Evolutionary conservation across 179 eudicot genomes (phyloP).

Genomic region (Carnegiea gigantea): DNA sequence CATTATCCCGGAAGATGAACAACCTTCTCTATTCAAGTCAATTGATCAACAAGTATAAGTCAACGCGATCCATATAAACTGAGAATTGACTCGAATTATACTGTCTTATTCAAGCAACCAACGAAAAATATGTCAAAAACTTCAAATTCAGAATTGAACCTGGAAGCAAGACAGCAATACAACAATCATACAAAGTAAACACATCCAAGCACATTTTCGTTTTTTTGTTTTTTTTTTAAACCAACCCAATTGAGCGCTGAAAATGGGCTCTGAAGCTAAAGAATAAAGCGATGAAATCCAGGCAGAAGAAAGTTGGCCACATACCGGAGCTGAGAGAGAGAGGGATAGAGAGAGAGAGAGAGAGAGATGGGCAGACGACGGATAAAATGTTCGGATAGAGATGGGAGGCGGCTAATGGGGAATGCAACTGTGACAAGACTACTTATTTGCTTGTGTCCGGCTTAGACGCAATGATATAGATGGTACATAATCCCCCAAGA

Average conservation of each 20-base stretch:
- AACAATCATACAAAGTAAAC: neutral
- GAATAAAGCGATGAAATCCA: neutral
- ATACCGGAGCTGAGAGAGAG: neutral
- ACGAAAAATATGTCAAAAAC: neutral
- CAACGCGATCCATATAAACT: neutral
- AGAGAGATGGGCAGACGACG: neutral
- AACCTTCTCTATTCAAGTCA: neutral
- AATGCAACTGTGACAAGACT: no score
- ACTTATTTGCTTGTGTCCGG: no score
- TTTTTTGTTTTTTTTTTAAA: neutral
- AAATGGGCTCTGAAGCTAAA: neutral
- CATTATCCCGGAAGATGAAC: neutral
- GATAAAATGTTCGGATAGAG: neutral
- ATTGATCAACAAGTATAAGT: neutral
- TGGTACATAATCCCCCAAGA: no score
- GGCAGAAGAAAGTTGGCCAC: neutral
- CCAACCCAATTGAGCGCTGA: neutral
- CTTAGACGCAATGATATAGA: no score
- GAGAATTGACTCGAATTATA: neutral
- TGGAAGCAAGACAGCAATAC: neutral
- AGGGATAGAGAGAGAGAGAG: neutral
- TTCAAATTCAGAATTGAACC: slow-evolving; percentile 6
- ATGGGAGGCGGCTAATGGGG: neutral
- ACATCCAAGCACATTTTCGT: no score
- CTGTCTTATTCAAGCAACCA: neutral